Base-by-base conservation (phyloP, 169 alveolate species). In the Cryptosporidium ryanae region DNA sequence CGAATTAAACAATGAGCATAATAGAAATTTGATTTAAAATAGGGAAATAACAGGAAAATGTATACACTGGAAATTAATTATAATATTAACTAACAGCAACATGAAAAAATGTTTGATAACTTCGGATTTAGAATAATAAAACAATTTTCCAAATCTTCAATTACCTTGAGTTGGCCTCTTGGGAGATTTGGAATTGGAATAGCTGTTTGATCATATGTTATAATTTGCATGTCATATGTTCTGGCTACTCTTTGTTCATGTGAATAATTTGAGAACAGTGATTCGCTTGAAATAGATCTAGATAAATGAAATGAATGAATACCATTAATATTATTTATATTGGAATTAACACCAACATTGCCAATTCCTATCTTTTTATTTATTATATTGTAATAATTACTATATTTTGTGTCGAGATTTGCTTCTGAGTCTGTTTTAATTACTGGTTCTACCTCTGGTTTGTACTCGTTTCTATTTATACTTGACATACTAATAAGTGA, bases 111-210 rank as follows among this genome's bases (percentile, higher is more conserved):
- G n/a, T 61, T 76, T 32, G 70, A 4, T 34, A 55, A 23, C 2
- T 59, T 76, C 59, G 87, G 87, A 18, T 29, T 44, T 21, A 59
- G 23, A 34, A 43, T n/a, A 44, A 59, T 64, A 55, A 38, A 76
- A 21, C 68, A 59, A 23, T 55, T 61, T 21, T 76, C 71, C 1
- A 76, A 48, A 25, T 76, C 18, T 23, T 76, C 65, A 8, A 59
- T 13, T 4, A 70, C 57, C 15, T 76, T 21, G n/a, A 76, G 64
- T 76, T 65, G 38, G 27, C 71, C 71, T 59, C 49, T 59, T 23
- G 87, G 87, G 21, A 76, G 61, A 43, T 76, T 76, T 59, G 87
- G 87, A 38, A 76, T 59, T 23, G 87, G 87, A 21, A 59, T 59
- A 21, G 87, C 66, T 15, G 76, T 21, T 61, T 76, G 87, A 43